Evolutionary conservation across 371 early-diverging fungal genomes (phyloP), one percentile per base, ranked within the genome.

Genomic region (Mucor sp.): DNA sequence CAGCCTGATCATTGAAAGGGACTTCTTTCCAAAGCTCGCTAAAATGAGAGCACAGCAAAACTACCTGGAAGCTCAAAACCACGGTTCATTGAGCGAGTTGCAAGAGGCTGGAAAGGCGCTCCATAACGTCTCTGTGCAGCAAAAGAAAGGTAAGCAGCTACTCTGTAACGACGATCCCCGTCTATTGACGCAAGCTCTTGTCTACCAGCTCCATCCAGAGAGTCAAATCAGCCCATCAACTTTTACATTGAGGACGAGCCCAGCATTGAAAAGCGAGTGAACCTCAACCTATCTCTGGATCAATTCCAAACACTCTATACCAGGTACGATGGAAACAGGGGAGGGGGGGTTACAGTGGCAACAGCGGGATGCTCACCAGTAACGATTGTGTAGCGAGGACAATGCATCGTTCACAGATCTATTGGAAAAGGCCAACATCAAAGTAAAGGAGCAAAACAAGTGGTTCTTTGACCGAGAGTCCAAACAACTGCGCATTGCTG

Each of bases 21-120:
- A 95, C 71, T 95, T 92, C 69, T 95, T 92, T 66, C 95, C 95
- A 3, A 83, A 89, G 60, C 82, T 94, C 17, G 83, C 87, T 23
- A 82, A 82, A 53, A 67, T 95, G 58, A 84, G 82, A 68, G 74
- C 85, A n/a, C 82, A 89, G 63, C 81, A 82, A 47, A 80, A 78
- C 27, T 88, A 84, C 30, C 55, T 71, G 6, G 70, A 78, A 57
- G 84, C 87, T 9, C 69, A 75, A 61, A 64, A 64, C 47, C 35
- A 58, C n/a, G 75, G 80, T 35, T 74, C 77, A 35, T 63, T 74
- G 9, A 27, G 58, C 19, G 68, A 69, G 39, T 39, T 81, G 32
- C 69, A 74, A 25, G 56, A 72, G 43, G 76, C 75, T 58, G 60
- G 62, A 58, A 60, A 63, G 33, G 63, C 59, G 12, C 63, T 84